These are phyloP conservation scores for Dipodascus geniculatus DNA, from an alignment of 805 yeast species.

Conservation along the genomic window DNA sequence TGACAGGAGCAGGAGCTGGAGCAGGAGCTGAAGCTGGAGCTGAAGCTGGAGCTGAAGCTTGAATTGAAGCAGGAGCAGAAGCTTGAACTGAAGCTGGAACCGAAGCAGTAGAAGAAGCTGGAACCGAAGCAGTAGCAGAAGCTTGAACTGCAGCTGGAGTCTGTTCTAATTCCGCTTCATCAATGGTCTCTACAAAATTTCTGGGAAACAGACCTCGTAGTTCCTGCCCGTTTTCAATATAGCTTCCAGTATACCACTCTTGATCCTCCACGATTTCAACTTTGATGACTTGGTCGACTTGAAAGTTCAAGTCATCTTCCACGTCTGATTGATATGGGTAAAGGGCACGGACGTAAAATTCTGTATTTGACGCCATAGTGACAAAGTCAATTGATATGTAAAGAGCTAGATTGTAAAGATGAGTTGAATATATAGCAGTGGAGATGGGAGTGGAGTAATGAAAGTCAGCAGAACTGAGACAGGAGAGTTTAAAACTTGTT, in stretches of 20 bases:
- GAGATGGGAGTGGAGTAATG: no score
- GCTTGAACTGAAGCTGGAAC: background rate
- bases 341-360: slow-evolving; percentile 53
- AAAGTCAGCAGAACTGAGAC: no score
- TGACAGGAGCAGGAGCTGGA: background rate
- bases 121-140: background rate
- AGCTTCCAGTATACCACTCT: slow-evolving; percentile 80
- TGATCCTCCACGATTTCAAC: slow-evolving; percentile 79
- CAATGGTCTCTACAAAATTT: slow-evolving; percentile 50
- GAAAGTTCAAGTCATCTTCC: slow-evolving; percentile 73
- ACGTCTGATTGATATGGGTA: slow-evolving; percentile 59
- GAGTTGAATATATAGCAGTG: no score
- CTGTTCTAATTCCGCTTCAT: background rate
- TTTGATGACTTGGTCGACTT: slow-evolving; percentile 53
- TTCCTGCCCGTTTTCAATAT: slow-evolving; percentile 25
- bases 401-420: background rate
- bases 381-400: background rate
- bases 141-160: background rate
- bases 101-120: background rate
- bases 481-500: no score
- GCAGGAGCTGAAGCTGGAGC: background rate
- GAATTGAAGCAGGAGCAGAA: background rate
- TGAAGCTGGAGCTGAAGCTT: no score
- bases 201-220: slow-evolving; percentile 76
- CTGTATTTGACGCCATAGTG: background rate